These are phyloP conservation scores for Coemansia pectinata DNA, from an alignment of 192 early-diverging fungal genomes.

Conservation along the genomic window DNA sequence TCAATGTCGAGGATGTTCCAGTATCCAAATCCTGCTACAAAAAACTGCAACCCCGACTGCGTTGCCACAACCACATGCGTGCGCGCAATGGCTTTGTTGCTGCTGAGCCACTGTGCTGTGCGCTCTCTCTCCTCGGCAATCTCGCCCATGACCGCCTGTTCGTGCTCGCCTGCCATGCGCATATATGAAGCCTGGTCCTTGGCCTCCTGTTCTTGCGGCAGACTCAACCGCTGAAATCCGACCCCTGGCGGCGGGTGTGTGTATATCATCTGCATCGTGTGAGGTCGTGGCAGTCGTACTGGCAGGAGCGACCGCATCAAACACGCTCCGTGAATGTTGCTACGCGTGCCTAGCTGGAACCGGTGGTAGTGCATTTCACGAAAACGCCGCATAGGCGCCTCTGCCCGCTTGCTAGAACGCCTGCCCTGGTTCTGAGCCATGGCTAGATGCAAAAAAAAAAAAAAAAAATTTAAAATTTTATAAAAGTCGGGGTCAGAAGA, in stretches of 20 bases:
- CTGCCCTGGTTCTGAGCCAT: constrained; percentile 6
- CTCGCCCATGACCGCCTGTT: constrained; percentile 3
- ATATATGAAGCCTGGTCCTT: constrained; percentile 12
- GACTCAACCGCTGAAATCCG: constrained; percentile 29
- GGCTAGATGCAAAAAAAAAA: not conserved
- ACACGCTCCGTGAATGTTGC: constrained; percentile 51
- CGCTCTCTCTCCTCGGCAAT: constrained; percentile 35
- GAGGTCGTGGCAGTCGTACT: constrained; percentile 51
- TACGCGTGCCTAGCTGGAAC: constrained; percentile 46
- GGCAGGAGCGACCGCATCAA: constrained; percentile 45
- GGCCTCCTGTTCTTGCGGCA: constrained; percentile 18
- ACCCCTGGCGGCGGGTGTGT: constrained; percentile 46
- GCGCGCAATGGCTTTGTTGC: constrained; percentile 18
- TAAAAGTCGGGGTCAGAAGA: not conserved
- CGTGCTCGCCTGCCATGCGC: constrained; percentile 18
- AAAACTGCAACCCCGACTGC: constrained; percentile 43
- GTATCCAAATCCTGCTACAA: constrained; percentile 52
- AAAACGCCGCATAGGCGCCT: constrained; percentile 38
- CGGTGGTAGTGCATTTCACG: constrained; percentile 54
- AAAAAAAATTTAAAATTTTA: not conserved
- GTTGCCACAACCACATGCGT: constrained; percentile 52
- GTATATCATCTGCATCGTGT: constrained; percentile 51
- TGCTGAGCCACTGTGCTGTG: constrained; percentile 26
- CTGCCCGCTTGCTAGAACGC: constrained; percentile 2
- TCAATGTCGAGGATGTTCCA: constrained; percentile 53